These are phyloP conservation scores for Monilinia aucupariae DNA, from an alignment of 2,329 filamentous ascomycete genomes.

Conservation along the genomic window DNA sequence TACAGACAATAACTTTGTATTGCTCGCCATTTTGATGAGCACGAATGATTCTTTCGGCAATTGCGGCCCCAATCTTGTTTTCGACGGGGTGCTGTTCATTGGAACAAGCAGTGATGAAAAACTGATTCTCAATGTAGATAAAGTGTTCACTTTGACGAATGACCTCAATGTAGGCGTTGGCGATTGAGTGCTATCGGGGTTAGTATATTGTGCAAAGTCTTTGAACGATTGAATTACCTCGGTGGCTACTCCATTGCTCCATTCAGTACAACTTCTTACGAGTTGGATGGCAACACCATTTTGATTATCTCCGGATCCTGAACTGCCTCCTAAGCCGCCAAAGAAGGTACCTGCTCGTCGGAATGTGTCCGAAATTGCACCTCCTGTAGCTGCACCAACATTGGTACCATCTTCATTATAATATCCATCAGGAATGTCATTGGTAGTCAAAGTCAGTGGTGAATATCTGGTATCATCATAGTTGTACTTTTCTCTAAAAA, in stretches of 20 bases:
- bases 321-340: background rate
- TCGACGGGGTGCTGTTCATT: constrained; percentile 65
- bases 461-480: constrained; percentile 43
- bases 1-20: constrained; percentile 72
- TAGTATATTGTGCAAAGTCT: background rate
- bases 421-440: constrained; percentile 27
- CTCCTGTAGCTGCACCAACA: constrained; percentile 8
- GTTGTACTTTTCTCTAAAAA: constrained; percentile 75
- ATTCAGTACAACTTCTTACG: constrained; percentile 45
- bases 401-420: constrained; percentile 28
- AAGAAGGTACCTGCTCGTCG: constrained; percentile 9
- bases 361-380: constrained; percentile 14
- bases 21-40: constrained; percentile 59
- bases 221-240: constrained; percentile 40
- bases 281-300: constrained; percentile 36
- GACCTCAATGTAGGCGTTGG: constrained; percentile 73
- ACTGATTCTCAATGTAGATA: constrained; percentile 77
- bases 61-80: constrained; percentile 73
- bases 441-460: constrained; percentile 20
- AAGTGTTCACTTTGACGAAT: constrained; percentile 66
- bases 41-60: constrained; percentile 70
- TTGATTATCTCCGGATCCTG: constrained; percentile 45
- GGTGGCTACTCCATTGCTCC: constrained; percentile 53
- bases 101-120: constrained; percentile 79
- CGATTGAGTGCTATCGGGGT: constrained; percentile 61